Evolutionary conservation across 2,329 filamentous ascomycete genomes (phyloP).

Genomic region (Myriosclerotinia curreyana): DNA sequence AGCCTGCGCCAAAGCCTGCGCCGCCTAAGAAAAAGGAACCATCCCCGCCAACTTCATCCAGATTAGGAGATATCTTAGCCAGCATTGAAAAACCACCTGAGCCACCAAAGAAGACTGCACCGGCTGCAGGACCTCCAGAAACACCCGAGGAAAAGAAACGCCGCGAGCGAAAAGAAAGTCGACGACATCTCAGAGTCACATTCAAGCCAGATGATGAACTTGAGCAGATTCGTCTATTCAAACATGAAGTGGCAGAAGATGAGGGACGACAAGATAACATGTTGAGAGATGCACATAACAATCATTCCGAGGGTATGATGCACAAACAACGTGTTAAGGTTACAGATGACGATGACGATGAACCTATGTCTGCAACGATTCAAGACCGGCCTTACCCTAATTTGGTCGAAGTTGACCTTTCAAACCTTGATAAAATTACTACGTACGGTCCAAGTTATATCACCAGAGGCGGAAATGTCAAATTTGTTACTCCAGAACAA

Average conservation of each 20-base stretch:
- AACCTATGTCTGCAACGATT: conserved; percentile 36
- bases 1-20: conserved; percentile 36
- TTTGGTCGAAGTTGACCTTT: conserved; percentile 48
- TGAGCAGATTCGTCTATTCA: conserved; percentile 65
- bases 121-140: conserved; percentile 46
- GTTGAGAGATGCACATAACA: conserved; percentile 69
- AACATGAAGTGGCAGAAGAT: conserved; percentile 69
- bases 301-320: conserved; percentile 70
- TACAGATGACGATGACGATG: conserved; percentile 53
- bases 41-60: conserved; percentile 36
- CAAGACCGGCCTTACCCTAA: conserved; percentile 53
- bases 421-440: conserved; percentile 34
- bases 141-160: conserved; percentile 65
- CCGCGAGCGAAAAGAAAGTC: conserved; percentile 68
- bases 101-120: conserved; percentile 35
- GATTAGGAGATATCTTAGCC: conserved; percentile 38
- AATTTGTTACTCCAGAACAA: conserved; percentile 55
- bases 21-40: conserved; percentile 40
- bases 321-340: conserved; percentile 53
- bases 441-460: conserved; percentile 50
- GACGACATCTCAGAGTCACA: conserved; percentile 65
- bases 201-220: conserved; percentile 68
- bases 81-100: conserved; percentile 39
- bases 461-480: conserved; percentile 52
- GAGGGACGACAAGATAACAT: conserved; percentile 64